Base-by-base conservation (phyloP, 305 asterid species). In the Solanum hybrid region DNA sequence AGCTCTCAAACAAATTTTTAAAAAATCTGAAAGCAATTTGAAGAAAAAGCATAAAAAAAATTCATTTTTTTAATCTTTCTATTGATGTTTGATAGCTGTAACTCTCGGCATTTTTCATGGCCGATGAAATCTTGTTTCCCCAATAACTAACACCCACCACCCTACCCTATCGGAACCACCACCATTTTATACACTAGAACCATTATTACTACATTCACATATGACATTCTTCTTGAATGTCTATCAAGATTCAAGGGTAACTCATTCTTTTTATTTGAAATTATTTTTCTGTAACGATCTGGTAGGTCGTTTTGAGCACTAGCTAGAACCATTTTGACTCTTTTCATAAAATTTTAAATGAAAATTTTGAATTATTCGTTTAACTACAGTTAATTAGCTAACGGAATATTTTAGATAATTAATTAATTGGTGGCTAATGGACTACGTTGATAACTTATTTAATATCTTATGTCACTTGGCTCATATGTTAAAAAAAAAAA, bases 81-180 rank as follows among this genome's bases (percentile, higher is more conserved):
- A 42, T 42, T 37, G 38, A 90, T 90, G 87, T 92, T 94, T 26
- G 95, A 94, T 35, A 94, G 94, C 78, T 94, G 97, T 91, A 91
- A 90, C 90, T 93, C 98, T 73, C 94, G 96, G 37, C 98, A 93
- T 87, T 94, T 96, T 87, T 94, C 98, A 92, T 95, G 98, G 98
- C 94, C 93, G 1, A 87, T 95, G 92, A 96, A 96, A 94, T 95
- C 98, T 78, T 96, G 98, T 86, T 94, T 96, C 91, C 96, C 98
- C 89, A 91, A 94, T 88, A 94, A 94, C 89, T 94, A 93, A 86
- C 92, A 92, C 38, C 94, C 31, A 37, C 60, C 93, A 91, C 94
- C 89, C 90, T 6, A 22, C 3, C 87, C 90, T 87, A 76, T 92
- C 78, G 8, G 91, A 91, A 2, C 91, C 87, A n/a, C 89, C 86